Evolutionary conservation across 768 basidiomycete species (phyloP).

Genomic region (Tephrocybe sp.): DNA sequence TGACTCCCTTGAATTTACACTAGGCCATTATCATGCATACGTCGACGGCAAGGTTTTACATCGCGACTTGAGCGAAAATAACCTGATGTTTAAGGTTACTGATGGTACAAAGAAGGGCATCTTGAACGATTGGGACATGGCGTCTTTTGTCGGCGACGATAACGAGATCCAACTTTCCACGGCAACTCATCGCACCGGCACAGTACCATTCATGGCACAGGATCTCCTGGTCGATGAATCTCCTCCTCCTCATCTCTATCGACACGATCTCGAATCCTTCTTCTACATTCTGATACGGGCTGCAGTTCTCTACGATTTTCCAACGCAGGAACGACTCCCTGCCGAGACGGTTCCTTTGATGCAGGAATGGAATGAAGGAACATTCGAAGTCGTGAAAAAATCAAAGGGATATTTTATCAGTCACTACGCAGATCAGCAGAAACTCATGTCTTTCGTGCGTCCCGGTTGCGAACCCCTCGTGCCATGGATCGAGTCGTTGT

Average conservation of each 20-base stretch:
- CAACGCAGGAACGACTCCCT: too few relatives aligned
- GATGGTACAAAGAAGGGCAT: slow-evolving; percentile 18
- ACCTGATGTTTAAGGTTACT: slow-evolving; percentile 24
- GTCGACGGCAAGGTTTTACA: slow-evolving; percentile 24
- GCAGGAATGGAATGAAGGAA: too few relatives aligned
- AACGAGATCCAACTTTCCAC: slow-evolving; percentile 4
- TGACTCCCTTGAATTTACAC: not conserved
- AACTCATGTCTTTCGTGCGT: too few relatives aligned
- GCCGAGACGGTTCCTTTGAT: too few relatives aligned
- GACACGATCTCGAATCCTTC: not conserved
- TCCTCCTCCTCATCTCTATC: not conserved
- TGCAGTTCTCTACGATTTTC: not conserved
- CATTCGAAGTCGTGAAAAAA: too few relatives aligned
- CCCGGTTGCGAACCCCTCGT: too few relatives aligned
- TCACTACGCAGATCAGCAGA: too few relatives aligned
- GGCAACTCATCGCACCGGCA: slow-evolving; percentile 25
- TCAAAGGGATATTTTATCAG: too few relatives aligned
- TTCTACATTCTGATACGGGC: not conserved
- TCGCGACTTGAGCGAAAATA: slow-evolving; percentile 30
- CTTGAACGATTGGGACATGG: slow-evolving; percentile 29
- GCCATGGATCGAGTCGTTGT: too few relatives aligned
- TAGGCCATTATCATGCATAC: slow-evolving; percentile 27
- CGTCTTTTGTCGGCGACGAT: slow-evolving; percentile 11
- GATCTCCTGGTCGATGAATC: slow-evolving; percentile 19
- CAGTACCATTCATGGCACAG: slow-evolving; percentile 28